phyloP scores from a whole-genome alignment of 208 protist genomes.

The Leishmania guyanensis region DNA sequence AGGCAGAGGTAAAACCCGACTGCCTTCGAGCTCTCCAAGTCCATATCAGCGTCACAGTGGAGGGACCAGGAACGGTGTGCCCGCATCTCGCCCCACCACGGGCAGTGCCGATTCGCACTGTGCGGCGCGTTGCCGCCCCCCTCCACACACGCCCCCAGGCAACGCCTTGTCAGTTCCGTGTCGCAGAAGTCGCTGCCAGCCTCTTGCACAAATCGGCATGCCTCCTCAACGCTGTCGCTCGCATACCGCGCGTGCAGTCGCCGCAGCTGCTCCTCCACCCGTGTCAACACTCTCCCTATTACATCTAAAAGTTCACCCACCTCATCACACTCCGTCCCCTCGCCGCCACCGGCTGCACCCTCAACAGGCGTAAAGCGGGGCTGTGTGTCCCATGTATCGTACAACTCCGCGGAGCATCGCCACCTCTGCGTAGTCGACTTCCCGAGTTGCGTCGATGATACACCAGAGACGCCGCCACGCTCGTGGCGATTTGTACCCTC shows the following conservation, averaged over 20 bases:
- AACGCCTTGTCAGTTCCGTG: neutral
- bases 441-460: neutral
- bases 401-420: constrained; percentile 20
- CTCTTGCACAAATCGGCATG: neutral
- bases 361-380: constrained; percentile 6
- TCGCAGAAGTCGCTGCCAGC: constrained; percentile 8
- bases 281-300: neutral
- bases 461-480: neutral
- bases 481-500: neutral
- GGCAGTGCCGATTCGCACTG: neutral
- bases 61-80: constrained; percentile 5
- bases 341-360: too few species aligned
- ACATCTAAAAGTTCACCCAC: constrained; percentile 13
- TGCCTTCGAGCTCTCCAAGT: neutral
- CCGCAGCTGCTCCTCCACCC: constrained; percentile 9
- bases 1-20: constrained; percentile 2
- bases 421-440: constrained; percentile 3
- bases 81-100: constrained; percentile 9
- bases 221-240: constrained; percentile 2
- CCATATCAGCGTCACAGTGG: neutral
- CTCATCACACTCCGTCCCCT: neutral
- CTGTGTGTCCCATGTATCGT: constrained; percentile 24
- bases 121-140: neutral
- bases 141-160: neutral
- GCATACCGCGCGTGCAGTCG: neutral